Evolutionary conservation across 441 rosid genomes (phyloP).

Genomic region (Gossypium trilobum): DNA sequence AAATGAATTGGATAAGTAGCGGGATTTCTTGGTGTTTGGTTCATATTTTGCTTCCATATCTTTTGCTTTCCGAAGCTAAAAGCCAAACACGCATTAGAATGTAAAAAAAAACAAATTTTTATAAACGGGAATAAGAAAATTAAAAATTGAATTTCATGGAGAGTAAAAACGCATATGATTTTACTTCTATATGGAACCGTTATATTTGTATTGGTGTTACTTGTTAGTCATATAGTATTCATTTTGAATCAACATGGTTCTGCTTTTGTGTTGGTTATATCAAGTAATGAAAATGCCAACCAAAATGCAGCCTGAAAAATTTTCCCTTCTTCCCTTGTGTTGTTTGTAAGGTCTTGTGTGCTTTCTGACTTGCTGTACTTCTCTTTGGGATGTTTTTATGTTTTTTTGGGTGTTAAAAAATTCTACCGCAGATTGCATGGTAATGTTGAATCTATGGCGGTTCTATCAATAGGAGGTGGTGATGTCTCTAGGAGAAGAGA

Average conservation of each 20-base stretch:
- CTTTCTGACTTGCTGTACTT: neutral
- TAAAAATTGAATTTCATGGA: neutral
- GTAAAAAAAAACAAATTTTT: neutral
- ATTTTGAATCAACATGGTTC: neutral
- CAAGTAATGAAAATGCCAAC: neutral
- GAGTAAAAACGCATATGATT: neutral
- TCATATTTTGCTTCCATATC: neutral
- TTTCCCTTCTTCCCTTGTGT: neutral
- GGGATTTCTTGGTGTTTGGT: neutral
- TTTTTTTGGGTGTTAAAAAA: slow-evolving; percentile 6
- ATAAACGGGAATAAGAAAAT: neutral
- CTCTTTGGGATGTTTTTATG: neutral
- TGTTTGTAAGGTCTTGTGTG: neutral
- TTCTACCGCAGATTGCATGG: slow-evolving; percentile 64
- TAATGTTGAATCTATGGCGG: slow-evolving; percentile 77
- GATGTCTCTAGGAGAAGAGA: slow-evolving; percentile 68
- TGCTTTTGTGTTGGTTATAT: neutral
- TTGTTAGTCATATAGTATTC: neutral
- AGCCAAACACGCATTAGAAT: neutral
- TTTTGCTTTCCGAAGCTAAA: neutral
- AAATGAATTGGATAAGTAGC: neutral
- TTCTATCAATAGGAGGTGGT: slow-evolving; percentile 58
- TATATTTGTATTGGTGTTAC: neutral
- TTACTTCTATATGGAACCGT: neutral
- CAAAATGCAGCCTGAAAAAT: neutral